Evolutionary conservation across 2,329 filamentous ascomycete genomes (phyloP), one percentile per base, ranked within the genome.

Genomic region (Pestalotiopsis sp.): DNA sequence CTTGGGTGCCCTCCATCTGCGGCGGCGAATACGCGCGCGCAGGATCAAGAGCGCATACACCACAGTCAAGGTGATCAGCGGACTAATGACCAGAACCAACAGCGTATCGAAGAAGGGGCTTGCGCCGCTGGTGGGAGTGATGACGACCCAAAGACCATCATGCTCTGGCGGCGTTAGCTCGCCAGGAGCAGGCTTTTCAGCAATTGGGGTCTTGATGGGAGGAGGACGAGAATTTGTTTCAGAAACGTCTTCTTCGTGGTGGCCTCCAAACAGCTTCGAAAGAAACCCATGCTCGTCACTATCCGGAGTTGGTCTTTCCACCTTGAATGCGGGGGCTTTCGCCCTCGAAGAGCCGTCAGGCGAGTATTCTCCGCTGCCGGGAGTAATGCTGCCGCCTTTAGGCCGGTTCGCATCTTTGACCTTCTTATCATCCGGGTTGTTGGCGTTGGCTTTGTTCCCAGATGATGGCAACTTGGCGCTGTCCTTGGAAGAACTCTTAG

Each of bases 1-100:
- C 80, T 99, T 99, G 4, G 96, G 96, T n/a, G 96, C 96, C 75
- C 96, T 90, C 95, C 96, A 99, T 74, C 95, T 89, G 71, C 95
- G 89, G 69, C 95, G 89, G 64, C 95, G 91, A 73, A 98, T 97
- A 69, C 95, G 92, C 61, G 95, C 95, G 67, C 96, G 91, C 49
- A 98, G 84, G 56, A 98, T 88, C 4, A 98, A 86, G 12, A 98
- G 86, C 13, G 93, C 92, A 77, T 98, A 98, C 1, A 99, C 95
- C 4, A 98, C 91, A 3, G 94, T 97, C 75, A 99, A 82, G 0
- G 96, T 98, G 66, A 98, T 91, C 14, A 99, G 82, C 7, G 96
- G 96, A 76, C 95, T 98, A 66, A 98, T 91, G 39, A 99, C 94
- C n/a, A 99, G 85, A 9, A 99, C 94, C n/a, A 98, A 85, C 2